Evolutionary conservation across 192 early-diverging fungal genomes (phyloP), one percentile per base, ranked within the genome.

Genomic region (Globomyces pollinis-pini): DNA sequence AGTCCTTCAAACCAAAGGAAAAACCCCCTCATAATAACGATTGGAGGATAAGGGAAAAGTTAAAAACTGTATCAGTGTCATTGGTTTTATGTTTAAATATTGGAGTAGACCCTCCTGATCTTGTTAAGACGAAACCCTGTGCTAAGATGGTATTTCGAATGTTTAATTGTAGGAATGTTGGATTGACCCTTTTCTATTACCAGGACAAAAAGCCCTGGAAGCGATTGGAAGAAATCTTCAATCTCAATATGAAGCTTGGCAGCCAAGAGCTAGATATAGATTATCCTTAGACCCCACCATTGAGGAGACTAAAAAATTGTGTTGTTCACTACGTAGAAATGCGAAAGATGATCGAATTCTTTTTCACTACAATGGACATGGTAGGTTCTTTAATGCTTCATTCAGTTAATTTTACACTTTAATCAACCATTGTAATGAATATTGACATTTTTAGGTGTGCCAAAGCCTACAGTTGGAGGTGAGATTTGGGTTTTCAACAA

Each of bases 401-500:
- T 39, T 39, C 38, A n/a, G n/a, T n/a, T n/a, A n/a, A n/a, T n/a
- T n/a, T n/a, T n/a, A n/a, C n/a, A n/a, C n/a, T 13, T n/a, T 13
- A 39, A 39, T 13, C 38, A 18, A 18, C 38, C 38, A 39, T 39
- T n/a, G n/a, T 39, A 39, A n/a, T 24, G 9, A 23, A 15, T 8
- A 20, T 8, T 52, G 26, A 52, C 38, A 13, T 13, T 39, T 15
- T 36, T 52, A 52, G 50, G 53, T 28, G 96, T 99, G 15, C 96
- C 96, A 4, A 88, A 87, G 57, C 94, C 96, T 12, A 96, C 94
- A 11, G 66, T 76, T 12, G 89, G 88, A 58, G 96, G 96, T 49
- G 96, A 99, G 63, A 89, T 96, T 39, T 99, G 96, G 96, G 94
- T 93, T 33, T 99, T 99, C 63, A 96, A 99, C 77, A 89, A 88